These are phyloP conservation scores for Forsythia viridissima DNA, from an alignment of 257 asterid genomes.

Conservation along the genomic window DNA sequence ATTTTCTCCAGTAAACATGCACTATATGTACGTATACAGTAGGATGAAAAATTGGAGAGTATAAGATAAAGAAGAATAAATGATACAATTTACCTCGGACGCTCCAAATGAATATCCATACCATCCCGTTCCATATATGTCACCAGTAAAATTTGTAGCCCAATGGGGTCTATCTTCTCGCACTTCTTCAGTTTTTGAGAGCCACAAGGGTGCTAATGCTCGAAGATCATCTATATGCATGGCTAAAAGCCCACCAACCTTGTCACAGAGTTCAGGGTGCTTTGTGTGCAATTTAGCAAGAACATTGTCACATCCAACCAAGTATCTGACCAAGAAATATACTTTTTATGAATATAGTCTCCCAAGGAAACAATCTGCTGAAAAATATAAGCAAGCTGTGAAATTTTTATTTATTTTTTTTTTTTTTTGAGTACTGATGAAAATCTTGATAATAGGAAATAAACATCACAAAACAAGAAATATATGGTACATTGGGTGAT, in stretches of 20 bases:
- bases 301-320: conserved; percentile 83
- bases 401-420: no score
- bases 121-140: conserved; percentile 82
- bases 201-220: conserved; percentile 91
- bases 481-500: no score
- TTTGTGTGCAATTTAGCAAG: conserved; percentile 88
- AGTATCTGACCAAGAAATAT: conserved; percentile 58
- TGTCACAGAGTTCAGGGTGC: conserved; percentile 90
- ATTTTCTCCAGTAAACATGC: background rate
- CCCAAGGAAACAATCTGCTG: no score
- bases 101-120: conserved; percentile 98
- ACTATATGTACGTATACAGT: background rate
- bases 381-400: background rate
- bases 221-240: conserved; percentile 97
- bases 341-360: conserved; percentile 4
- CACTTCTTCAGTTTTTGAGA: conserved; percentile 87
- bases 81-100: conserved; percentile 66
- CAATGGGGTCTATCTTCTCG: conserved; percentile 86
- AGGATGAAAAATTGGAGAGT: background rate
- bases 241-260: conserved; percentile 95
- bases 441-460: no score
- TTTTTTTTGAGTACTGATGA: no score
- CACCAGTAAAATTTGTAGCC: conserved; percentile 82
- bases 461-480: no score
- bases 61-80: background rate